Evolutionary conservation across 805 yeast genomes (phyloP).

Genomic region (Lachancea thermotolerans): DNA sequence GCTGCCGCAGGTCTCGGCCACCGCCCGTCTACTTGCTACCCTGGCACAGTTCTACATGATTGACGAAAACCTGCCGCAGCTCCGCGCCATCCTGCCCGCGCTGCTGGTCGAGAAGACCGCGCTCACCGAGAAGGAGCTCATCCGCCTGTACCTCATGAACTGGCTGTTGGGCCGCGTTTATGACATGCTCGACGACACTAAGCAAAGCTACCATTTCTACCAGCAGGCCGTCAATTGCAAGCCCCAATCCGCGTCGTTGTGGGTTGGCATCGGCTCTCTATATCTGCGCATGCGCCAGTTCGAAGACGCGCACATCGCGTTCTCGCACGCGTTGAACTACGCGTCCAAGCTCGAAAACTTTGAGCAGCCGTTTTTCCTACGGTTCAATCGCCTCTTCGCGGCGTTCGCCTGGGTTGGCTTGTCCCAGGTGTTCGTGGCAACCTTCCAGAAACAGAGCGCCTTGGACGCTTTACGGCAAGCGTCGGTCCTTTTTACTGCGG

Average conservation of each 20-base stretch:
- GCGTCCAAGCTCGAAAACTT: slow-evolving; percentile 5
- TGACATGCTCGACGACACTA: slow-evolving; percentile 10
- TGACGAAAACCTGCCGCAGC: not conserved
- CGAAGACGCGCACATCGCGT: slow-evolving; percentile 61
- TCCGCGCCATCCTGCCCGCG: slow-evolving; percentile 2
- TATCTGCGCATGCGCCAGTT: slow-evolving; percentile 53
- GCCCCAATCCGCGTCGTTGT: slow-evolving; percentile 41
- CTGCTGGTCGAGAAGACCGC: slow-evolving; percentile 1
- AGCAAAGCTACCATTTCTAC: slow-evolving; percentile 16
- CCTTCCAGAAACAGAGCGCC: slow-evolving; percentile 16
- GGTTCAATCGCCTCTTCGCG: slow-evolving; percentile 16
- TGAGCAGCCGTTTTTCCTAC: slow-evolving; percentile 5
- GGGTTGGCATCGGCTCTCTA: slow-evolving; percentile 61
- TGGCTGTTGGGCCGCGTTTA: slow-evolving; percentile 6
- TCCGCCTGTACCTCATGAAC: slow-evolving; percentile 6
- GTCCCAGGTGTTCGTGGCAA: slow-evolving; percentile 21
- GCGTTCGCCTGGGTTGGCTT: slow-evolving; percentile 28
- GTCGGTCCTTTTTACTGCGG: slow-evolving; percentile 14
- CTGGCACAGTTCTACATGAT: slow-evolving; percentile 5
- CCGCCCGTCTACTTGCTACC: slow-evolving; percentile 3
- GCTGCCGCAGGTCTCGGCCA: slow-evolving; percentile 4
- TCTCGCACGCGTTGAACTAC: slow-evolving; percentile 44
- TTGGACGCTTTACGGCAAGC: slow-evolving; percentile 18
- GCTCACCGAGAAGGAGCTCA: not conserved
- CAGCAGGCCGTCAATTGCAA: slow-evolving; percentile 15